Evolutionary conservation across 2,329 filamentous ascomycete genomes (phyloP).

Genomic region (Ploettnerulaceae sp.): DNA sequence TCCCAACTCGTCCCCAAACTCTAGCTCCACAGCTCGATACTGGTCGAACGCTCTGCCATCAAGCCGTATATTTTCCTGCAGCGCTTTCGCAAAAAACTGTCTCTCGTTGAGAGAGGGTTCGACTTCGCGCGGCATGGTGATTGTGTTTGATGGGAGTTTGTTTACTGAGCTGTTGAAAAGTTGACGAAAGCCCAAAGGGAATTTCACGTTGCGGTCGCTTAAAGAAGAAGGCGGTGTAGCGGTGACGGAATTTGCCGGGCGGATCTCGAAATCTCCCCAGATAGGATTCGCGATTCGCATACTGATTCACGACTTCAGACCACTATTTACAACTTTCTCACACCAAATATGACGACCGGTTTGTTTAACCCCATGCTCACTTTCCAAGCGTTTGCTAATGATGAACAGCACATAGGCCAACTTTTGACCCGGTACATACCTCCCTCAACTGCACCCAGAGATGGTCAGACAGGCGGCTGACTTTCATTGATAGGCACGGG

Average conservation of each 20-base stretch:
- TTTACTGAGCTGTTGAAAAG: neutral
- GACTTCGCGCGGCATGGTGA: slow-evolving; percentile 80
- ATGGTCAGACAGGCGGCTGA: slow-evolving; percentile 17
- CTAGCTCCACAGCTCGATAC: slow-evolving; percentile 71
- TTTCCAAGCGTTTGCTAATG: slow-evolving; percentile 15
- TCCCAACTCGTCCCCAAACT: slow-evolving; percentile 87
- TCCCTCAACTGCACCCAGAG: neutral
- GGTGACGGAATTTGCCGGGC: neutral
- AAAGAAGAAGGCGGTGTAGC: slow-evolving; percentile 1
- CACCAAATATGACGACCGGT: slow-evolving; percentile 47
- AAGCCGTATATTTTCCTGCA: slow-evolving; percentile 74
- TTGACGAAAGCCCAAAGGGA: neutral
- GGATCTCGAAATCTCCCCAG: slow-evolving; percentile 4
- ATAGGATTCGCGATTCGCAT: neutral
- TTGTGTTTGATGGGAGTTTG: neutral
- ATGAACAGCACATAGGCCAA: slow-evolving; percentile 69
- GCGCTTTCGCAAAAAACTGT: slow-evolving; percentile 76
- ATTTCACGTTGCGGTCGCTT: slow-evolving; percentile 1
- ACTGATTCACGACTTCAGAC: too few species aligned
- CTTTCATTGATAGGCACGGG: slow-evolving; percentile 63
- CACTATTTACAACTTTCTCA: slow-evolving; percentile 1
- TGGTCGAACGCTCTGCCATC: slow-evolving; percentile 80
- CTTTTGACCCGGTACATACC: slow-evolving; percentile 78
- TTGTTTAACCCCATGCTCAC: slow-evolving; percentile 7
- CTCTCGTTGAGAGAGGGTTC: slow-evolving; percentile 87